Base-by-base conservation (phyloP, 2,329 filamentous ascomycete genomes). In the Coleophoma crateriformis region DNA sequence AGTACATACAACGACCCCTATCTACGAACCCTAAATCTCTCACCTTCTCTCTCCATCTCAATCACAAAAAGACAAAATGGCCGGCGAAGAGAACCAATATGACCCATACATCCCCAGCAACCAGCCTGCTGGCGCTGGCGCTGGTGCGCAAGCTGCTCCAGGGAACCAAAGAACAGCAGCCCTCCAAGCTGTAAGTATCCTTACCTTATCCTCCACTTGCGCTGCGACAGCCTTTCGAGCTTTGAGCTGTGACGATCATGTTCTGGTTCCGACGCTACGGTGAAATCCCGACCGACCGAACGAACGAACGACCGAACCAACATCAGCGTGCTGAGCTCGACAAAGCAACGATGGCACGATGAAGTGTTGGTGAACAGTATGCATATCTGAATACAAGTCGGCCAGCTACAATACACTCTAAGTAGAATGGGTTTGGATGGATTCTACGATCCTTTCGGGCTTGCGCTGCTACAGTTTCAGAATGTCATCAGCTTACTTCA, bases 161-260 rank as follows among this genome's bases (percentile, higher is more conserved):
- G 61, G 63, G 61, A 85, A 85, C 66, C 76, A 81, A 63, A 79
- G 82, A 70, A 87, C 83, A 50, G 79, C 81, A 52, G 87, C 86
- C 57, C 79, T 95, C 60, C 89, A 95, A 81, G 86, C 85, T 72
- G 90, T 96, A 86, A 77, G 88, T 84, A 51, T 57, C 50, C 54
- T 52, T 47, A 53, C 52, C 37, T 54, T 46, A 55, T 53, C 53
- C 40, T 54, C 47, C 48, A 51, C 19, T 45, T 40, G 49, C 47
- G 33, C 39, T 44, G 45, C 48, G 57, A 59, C 4, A 8, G 15
- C 8, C n/a, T 17, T 15, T 50, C 33, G 40, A 49, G 19, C 43
- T 19, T 42, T 22, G 64, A 51, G 64, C 56, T 45, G 49, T 39
- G 49, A 42, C 46, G 35, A 42, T 19, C 41, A 22, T 20, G 41